Percentiles rank a stretch among this genome's conserved stretches.
Evolutionary conservation across 805 yeast genomes (phyloP).

Genomic region (Torulaspora quercuum): DNA sequence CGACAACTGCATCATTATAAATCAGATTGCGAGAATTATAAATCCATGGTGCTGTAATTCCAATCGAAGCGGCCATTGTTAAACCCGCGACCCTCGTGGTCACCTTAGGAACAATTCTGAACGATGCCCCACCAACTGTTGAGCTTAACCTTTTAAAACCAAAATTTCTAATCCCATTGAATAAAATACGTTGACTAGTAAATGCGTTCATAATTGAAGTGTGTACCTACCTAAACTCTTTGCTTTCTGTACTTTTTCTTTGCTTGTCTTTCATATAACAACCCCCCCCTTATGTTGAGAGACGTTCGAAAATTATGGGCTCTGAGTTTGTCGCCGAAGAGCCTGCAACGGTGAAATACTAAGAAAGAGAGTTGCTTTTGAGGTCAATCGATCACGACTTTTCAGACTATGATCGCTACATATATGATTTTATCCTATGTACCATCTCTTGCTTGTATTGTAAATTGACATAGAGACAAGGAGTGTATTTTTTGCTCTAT

Average conservation of each 20-base stretch:
- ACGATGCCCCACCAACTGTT: neutral
- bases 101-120: conserved; percentile 4
- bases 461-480: too few species aligned
- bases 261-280: neutral
- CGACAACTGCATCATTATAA: conserved; percentile 22
- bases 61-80: conserved; percentile 15
- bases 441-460: too few species aligned
- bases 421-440: too few species aligned
- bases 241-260: too few species aligned
- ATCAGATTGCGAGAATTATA: conserved; percentile 10
- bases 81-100: conserved; percentile 12
- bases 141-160: conserved; percentile 3
- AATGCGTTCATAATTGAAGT: conserved; percentile 10
- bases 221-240: too few species aligned
- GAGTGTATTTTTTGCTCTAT: too few species aligned
- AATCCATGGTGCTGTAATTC: conserved; percentile 16
- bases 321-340: too few species aligned
- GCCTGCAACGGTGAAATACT: too few species aligned
- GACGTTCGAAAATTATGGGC: too few species aligned
- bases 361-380: too few species aligned
- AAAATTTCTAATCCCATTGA: conserved; percentile 8
- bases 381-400: too few species aligned
- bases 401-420: too few species aligned
- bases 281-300: conserved; percentile 3
- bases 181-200: conserved; percentile 10